These are phyloP conservation scores for Lachnellula arida DNA, from an alignment of 2,329 filamentous ascomycete species.

Conservation along the genomic window DNA sequence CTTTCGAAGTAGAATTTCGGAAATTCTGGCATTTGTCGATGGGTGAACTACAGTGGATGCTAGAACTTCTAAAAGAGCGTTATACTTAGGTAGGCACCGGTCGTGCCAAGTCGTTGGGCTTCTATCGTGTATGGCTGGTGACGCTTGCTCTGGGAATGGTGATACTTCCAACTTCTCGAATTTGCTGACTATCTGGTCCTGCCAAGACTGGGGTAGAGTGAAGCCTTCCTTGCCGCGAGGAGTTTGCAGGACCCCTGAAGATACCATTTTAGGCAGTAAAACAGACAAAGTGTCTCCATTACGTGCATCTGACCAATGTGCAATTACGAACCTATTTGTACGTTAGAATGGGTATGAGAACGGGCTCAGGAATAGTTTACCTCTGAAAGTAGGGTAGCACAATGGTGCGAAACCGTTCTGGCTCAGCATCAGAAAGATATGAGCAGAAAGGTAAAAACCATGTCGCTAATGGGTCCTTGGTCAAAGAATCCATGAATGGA, in stretches of 20 bases:
- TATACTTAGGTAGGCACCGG: constrained; percentile 62
- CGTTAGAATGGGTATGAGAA: constrained; percentile 17
- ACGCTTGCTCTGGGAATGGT: constrained; percentile 59
- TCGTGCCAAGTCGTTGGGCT: constrained; percentile 58
- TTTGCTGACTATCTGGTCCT: constrained; percentile 65
- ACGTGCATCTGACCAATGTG: constrained; percentile 63
- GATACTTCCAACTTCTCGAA: constrained; percentile 62
- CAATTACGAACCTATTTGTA: constrained; percentile 61
- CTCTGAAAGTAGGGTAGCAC: constrained; percentile 77
- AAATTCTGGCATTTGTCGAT: constrained; percentile 61
- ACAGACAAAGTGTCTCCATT: constrained; percentile 67
- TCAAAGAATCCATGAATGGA: constrained; percentile 60
- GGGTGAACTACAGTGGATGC: constrained; percentile 59
- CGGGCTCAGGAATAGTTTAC: constrained; percentile 34
- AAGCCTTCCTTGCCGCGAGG: constrained; percentile 50
- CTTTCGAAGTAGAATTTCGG: constrained; percentile 60
- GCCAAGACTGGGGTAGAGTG: constrained; percentile 62
- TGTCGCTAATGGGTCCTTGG: constrained; percentile 57
- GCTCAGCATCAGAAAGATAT: constrained; percentile 69
- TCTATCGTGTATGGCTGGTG: constrained; percentile 47
- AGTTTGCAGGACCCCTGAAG: constrained; percentile 49
- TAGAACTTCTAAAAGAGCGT: constrained; percentile 60
- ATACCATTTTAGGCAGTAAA: constrained; percentile 61
- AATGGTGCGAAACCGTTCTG: constrained; percentile 71
- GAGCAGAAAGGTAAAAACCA: constrained; percentile 86